Evolutionary conservation across 2,329 filamentous ascomycete species (phyloP).

Genomic region (Colletotrichum sp.): DNA sequence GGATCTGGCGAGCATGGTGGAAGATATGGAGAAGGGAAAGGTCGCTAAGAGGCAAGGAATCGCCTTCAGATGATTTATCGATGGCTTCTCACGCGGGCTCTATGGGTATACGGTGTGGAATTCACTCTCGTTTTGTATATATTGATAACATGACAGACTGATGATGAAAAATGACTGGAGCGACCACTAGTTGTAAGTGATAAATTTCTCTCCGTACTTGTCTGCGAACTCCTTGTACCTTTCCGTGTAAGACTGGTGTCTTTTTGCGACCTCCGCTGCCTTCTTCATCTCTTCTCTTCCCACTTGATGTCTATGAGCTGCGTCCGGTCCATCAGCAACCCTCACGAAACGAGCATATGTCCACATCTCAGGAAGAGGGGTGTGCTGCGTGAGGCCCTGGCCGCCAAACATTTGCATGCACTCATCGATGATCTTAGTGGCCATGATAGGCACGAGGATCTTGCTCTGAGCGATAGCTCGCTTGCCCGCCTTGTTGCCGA

Average conservation of each 20-base stretch:
- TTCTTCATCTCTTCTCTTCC: conserved; percentile 80
- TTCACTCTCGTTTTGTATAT: background rate
- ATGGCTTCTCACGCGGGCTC: background rate
- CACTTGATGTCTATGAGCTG: conserved; percentile 87
- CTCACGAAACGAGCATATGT: conserved; percentile 81
- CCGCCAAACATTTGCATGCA: conserved; percentile 93
- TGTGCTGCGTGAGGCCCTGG: conserved; percentile 92
- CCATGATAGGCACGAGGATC: conserved; percentile 82
- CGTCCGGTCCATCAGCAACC: conserved; percentile 92
- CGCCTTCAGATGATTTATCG: conserved; percentile 29
- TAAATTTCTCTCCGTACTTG: conserved; percentile 54
- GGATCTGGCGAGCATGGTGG: conserved; percentile 40
- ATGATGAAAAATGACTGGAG: background rate
- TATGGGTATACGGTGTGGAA: background rate
- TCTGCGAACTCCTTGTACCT: conserved; percentile 70
- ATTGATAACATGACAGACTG: background rate
- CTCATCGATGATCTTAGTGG: conserved; percentile 90
- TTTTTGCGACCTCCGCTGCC: conserved; percentile 62
- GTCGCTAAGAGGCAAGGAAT: conserved; percentile 40
- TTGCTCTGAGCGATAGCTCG: conserved; percentile 98
- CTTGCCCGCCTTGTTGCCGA: conserved; percentile 85
- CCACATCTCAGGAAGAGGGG: conserved; percentile 89
- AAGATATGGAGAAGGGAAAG: conserved; percentile 41
- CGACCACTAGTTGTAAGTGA: conserved; percentile 23
- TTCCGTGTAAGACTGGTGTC: conserved; percentile 67